phyloP scores from a whole-genome alignment of 2,329 filamentous ascomycete species.

The Tricladium varicosporioides region DNA sequence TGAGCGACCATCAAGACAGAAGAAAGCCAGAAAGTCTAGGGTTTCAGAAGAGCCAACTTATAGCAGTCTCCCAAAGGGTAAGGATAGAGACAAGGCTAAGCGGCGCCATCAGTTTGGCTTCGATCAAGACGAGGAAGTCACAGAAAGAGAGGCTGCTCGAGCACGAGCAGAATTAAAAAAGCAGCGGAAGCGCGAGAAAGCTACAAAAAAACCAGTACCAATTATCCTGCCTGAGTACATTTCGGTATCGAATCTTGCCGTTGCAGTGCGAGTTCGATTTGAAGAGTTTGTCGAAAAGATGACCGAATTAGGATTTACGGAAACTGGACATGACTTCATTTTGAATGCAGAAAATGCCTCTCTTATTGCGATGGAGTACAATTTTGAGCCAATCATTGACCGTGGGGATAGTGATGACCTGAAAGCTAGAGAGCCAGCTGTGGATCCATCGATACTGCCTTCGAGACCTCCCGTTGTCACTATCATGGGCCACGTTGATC shows the following conservation, averaged over 20 bases:
- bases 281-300: slow-evolving; percentile 73
- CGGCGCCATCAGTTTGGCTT: slow-evolving; percentile 28
- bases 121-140: slow-evolving; percentile 33
- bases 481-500: slow-evolving; percentile 99
- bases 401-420: slow-evolving; percentile 67
- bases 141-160: slow-evolving; percentile 24
- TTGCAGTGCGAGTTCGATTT: slow-evolving; percentile 67
- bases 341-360: slow-evolving; percentile 89
- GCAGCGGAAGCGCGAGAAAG: slow-evolving; percentile 38
- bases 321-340: slow-evolving; percentile 77
- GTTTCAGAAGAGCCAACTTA: slow-evolving; percentile 7
- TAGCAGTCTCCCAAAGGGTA: slow-evolving; percentile 24
- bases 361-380: slow-evolving; percentile 88
- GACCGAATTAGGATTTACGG: slow-evolving; percentile 85
- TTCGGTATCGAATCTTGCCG: slow-evolving; percentile 78
- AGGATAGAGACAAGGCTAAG: slow-evolving; percentile 31
- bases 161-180: slow-evolving; percentile 43
- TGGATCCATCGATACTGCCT: slow-evolving; percentile 67
- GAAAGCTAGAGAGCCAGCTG: slow-evolving; percentile 63
- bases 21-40: not conserved
- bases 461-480: slow-evolving; percentile 88
- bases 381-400: slow-evolving; percentile 81
- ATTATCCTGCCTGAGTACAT: slow-evolving; percentile 90
- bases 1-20: not conserved
- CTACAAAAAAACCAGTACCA: slow-evolving; percentile 43